These are phyloP conservation scores for Glycine tomentella DNA, from an alignment of 306 rosid genomes.

Conservation along the genomic window DNA sequence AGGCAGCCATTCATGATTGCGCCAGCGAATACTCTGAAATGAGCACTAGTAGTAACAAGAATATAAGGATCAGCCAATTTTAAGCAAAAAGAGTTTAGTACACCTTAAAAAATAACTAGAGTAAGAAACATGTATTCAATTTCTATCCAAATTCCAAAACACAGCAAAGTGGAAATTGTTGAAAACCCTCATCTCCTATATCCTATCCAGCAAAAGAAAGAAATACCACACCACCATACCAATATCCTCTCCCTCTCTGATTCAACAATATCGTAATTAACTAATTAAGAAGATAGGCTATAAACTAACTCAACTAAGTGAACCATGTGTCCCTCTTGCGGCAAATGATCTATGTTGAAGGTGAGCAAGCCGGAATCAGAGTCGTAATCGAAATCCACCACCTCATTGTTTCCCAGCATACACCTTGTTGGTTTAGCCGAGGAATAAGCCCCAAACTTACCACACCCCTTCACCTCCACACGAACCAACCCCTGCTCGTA, in stretches of 20 bases:
- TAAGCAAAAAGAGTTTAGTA: too few relatives aligned
- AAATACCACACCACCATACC: not conserved
- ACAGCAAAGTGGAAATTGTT: not conserved
- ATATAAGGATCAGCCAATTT: too few relatives aligned
- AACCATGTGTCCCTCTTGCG: slow-evolving; percentile 57
- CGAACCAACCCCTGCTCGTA: slow-evolving; percentile 60
- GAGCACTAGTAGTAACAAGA: not conserved
- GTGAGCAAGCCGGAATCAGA: slow-evolving; percentile 62
- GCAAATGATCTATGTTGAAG: slow-evolving; percentile 65
- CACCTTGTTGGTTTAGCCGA: slow-evolving; percentile 71
- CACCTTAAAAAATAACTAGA: not conserved
- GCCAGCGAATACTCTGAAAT: not conserved
- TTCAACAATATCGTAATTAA: not conserved
- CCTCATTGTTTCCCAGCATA: slow-evolving; percentile 48
- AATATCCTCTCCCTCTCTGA: not conserved
- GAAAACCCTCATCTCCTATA: not conserved
- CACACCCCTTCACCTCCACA: slow-evolving; percentile 82
- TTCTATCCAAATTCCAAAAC: slow-evolving; percentile 21
- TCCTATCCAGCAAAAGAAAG: not conserved
- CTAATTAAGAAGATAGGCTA: not conserved
- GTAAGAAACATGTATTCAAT: not conserved
- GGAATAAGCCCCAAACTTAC: slow-evolving; percentile 78
- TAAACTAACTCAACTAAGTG: slow-evolving; percentile 62
- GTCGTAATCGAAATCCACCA: slow-evolving; percentile 64
- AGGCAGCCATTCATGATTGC: not conserved